Evolutionary conservation across 1,284 basidiomycete genomes (phyloP).

Genomic region (Rhodotorula sp.): DNA sequence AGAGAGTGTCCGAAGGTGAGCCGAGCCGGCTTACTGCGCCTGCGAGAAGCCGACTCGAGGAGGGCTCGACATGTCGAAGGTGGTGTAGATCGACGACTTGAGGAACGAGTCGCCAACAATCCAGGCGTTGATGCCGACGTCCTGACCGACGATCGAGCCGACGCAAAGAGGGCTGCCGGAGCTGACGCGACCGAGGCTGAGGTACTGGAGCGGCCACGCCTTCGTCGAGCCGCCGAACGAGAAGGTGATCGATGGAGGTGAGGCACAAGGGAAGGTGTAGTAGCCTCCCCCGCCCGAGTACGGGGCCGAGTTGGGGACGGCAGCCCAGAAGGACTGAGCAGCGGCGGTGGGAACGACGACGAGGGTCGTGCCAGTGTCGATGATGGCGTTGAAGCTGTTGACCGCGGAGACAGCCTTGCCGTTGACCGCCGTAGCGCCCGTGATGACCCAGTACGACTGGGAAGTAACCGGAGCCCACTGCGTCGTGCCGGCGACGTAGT

Average conservation of each 20-base stretch:
- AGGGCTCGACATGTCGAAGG: constrained; percentile 51
- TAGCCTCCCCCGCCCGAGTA: constrained; percentile 43
- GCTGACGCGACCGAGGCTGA: constrained; percentile 40
- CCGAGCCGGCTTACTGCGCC: background rate
- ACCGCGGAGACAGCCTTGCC: constrained; percentile 40
- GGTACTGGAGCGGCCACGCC: constrained; percentile 30
- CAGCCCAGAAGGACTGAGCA: constrained; percentile 53
- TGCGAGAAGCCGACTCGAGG: constrained; percentile 49
- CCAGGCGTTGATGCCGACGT: constrained; percentile 48
- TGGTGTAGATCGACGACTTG: constrained; percentile 43
- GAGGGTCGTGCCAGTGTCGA: constrained; percentile 56
- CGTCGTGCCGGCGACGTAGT: constrained; percentile 50
- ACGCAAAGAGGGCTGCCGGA: constrained; percentile 35
- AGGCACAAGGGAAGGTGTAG: constrained; percentile 48
- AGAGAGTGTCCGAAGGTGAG: background rate
- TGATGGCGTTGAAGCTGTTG: constrained; percentile 50
- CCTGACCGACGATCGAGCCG: constrained; percentile 45
- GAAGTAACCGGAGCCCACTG: constrained; percentile 49
- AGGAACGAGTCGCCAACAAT: constrained; percentile 51
- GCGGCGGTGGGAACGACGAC: constrained; percentile 50
- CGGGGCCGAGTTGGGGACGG: constrained; percentile 52
- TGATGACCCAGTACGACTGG: constrained; percentile 48
- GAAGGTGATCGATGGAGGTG: constrained; percentile 46
- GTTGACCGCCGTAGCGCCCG: constrained; percentile 26
- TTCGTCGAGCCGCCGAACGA: constrained; percentile 45